Base-by-base conservation (phyloP, 805 yeast species). In the Cyberlindnera japonica region DNA sequence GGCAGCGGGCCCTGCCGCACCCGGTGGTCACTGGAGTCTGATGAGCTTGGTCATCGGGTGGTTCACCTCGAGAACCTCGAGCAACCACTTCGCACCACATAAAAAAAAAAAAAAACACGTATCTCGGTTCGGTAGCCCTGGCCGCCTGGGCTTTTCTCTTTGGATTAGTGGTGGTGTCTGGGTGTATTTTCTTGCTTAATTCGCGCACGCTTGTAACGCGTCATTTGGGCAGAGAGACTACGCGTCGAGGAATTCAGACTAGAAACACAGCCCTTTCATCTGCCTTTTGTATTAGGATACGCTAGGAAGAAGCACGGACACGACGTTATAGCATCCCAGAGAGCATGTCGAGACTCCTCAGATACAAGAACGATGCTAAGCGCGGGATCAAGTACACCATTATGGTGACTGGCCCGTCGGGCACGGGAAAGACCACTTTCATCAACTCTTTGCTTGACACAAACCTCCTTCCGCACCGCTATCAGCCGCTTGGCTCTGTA, bases 381-480 rank as follows among this genome's bases (percentile, higher is more conserved):
- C 79, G 84, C 54, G 89, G 87, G 27, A 71, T 83, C 55, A 78
- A 82, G 48, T 83, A 83, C 65, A 79, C 89, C 28, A 67, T 84
- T 52, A 72, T 84, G 78, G 72, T 82, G 14, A 77, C 80, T 18
- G 95, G 95, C 15, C 75, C 77, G 34, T 72, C 79, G 46, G 91
- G 91, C 14, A 75, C 86, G 0, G 95, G 95, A 10, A 84, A 83
- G 57, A 77, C 90, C 16, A 79, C 91, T 0, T 84, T 84, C 55
- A 68, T 83, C 45, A 84, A 84, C 55, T 72, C 84, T 32, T 58
- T 84, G 37, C 60, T 84, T 45, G 84, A 79, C 56, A 76, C 79
- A 28, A 74, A 72, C 42, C 69, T 83, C 27, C 58, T 83, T 46
- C 73, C 79, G 14, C 86, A 81, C 51, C 71, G 77, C 42, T 83